These are phyloP conservation scores for Rhizophagus sp. DNA, from an alignment of 192 early-diverging fungal genomes.

Conservation along the genomic window DNA sequence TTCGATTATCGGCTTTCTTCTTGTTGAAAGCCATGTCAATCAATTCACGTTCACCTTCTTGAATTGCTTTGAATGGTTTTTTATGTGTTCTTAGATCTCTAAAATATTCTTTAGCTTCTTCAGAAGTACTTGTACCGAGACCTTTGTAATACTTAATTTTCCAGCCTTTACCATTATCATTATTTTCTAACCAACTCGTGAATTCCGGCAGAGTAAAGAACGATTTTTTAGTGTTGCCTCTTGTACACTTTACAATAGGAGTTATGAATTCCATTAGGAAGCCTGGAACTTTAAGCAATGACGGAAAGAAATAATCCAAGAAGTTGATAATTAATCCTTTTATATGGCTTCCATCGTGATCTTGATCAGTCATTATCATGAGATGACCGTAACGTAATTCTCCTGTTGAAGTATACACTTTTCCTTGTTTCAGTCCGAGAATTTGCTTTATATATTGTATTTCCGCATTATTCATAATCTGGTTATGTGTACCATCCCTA, in stretches of 20 bases:
- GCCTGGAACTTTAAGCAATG: conserved; percentile 82
- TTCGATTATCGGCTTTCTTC: conserved; percentile 90
- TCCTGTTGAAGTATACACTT: conserved; percentile 69
- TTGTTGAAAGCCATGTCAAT: conserved; percentile 98
- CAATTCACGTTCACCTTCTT: conserved; percentile 66
- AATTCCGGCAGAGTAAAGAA: conserved; percentile 97
- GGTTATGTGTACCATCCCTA: conserved; percentile 73
- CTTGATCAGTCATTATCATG: conserved; percentile 99
- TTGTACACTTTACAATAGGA: conserved; percentile 64
- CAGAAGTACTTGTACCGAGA: conserved; percentile 82
- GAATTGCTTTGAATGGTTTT: conserved; percentile 68
- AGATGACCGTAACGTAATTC: conserved; percentile 91
- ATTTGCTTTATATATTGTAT: conserved; percentile 90
- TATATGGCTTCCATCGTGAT: conserved; percentile 95
- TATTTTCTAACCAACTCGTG: conserved; percentile 73
- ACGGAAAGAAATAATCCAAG: conserved; percentile 92
- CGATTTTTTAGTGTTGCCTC: conserved; percentile 30
- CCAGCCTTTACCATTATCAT: conserved; percentile 79
- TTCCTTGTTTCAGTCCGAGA: conserved; percentile 88
- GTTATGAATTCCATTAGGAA: conserved; percentile 97
- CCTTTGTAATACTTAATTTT: conserved; percentile 96
- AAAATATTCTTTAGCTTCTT: conserved; percentile 94
- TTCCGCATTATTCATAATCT: conserved; percentile 85
- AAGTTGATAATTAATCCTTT: conserved; percentile 98
- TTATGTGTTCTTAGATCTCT: conserved; percentile 73